A percentile compares a stretch with the other conserved stretches of the same genome.
phyloP scores from a whole-genome alignment of 2,329 filamentous ascomycete genomes.

The Raffaelea arxii region DNA sequence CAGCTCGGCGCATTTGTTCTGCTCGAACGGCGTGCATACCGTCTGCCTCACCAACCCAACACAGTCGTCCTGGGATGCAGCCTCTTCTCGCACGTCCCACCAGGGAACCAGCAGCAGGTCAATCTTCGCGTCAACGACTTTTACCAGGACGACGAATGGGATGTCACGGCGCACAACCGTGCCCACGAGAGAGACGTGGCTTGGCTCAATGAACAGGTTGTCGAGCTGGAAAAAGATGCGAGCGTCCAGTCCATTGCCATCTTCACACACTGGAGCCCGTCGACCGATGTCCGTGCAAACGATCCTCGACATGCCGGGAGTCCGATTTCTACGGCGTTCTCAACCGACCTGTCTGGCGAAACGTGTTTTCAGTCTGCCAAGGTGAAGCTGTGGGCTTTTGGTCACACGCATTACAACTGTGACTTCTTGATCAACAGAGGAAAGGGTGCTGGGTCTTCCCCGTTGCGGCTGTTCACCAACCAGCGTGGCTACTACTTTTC shows the following conservation, averaged over 20 bases:
- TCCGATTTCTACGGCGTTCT: conserved; percentile 22
- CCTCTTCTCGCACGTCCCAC: conserved; percentile 37
- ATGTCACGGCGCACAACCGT: conserved; percentile 23
- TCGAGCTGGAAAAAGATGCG: conserved; percentile 31
- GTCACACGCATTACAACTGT: conserved; percentile 39
- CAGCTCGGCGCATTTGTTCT: conserved; percentile 28
- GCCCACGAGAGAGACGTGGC: conserved; percentile 29
- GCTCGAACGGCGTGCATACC: conserved; percentile 22
- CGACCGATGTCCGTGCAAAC: conserved; percentile 19
- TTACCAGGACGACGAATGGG: conserved; percentile 32
- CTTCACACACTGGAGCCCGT: conserved; percentile 33
- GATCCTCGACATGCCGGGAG: conserved; percentile 25
- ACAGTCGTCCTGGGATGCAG: conserved; percentile 26
- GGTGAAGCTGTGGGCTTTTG: conserved; percentile 37
- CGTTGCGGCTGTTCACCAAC: conserved; percentile 19
- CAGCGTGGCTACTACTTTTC: conserved; percentile 21
- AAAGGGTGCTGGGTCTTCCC: not conserved
- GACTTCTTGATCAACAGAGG: conserved; percentile 20
- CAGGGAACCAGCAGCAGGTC: conserved; percentile 25
- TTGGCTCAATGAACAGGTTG: conserved; percentile 16
- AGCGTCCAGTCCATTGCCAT: conserved; percentile 25
- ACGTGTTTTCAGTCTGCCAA: conserved; percentile 22
- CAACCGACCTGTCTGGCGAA: conserved; percentile 26
- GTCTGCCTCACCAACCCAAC: conserved; percentile 13
- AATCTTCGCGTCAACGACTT: conserved; percentile 41